Evolutionary conservation across 352 stramenopile species (phyloP).

Genomic region (Blastocystis sp.): DNA sequence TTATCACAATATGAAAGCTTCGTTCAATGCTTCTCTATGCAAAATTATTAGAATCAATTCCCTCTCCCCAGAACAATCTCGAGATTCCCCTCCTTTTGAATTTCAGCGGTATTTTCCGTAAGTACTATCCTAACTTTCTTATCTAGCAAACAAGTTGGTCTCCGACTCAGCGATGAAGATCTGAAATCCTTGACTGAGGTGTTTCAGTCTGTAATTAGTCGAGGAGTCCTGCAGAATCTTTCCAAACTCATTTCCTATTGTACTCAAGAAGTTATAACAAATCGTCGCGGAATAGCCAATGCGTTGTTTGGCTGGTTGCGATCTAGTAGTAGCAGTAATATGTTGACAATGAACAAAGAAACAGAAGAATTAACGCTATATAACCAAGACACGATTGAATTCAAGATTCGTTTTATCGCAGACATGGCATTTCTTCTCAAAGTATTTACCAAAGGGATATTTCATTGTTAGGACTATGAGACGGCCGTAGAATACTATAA

Average conservation of each 20-base stretch:
- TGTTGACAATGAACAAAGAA: not conserved
- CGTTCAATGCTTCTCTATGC: conserved; percentile 40
- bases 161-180: not conserved
- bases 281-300: conserved; percentile 51
- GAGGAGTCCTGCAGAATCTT: not conserved
- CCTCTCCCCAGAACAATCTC: not conserved
- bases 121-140: not conserved
- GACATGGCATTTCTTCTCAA: conserved; percentile 57
- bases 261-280: conserved; percentile 11
- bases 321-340: conserved; percentile 33
- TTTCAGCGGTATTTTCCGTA: not conserved
- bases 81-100: not conserved
- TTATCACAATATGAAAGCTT: conserved; percentile 43
- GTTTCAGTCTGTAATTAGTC: not conserved
- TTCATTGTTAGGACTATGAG: conserved; percentile 34
- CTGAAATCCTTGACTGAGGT: not conserved
- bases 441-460: not conserved
- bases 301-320: conserved; percentile 21
- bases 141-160: not conserved
- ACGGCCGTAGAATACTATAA: conserved; percentile 43
- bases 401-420: conserved; percentile 58
- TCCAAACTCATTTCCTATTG: conserved; percentile 1
- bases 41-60: conserved; percentile 25
- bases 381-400: conserved; percentile 18
- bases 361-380: conserved; percentile 25